phyloP scores from a whole-genome alignment of 2,329 filamentous ascomycete genomes.

The Ophiosphaerella korrae region DNA sequence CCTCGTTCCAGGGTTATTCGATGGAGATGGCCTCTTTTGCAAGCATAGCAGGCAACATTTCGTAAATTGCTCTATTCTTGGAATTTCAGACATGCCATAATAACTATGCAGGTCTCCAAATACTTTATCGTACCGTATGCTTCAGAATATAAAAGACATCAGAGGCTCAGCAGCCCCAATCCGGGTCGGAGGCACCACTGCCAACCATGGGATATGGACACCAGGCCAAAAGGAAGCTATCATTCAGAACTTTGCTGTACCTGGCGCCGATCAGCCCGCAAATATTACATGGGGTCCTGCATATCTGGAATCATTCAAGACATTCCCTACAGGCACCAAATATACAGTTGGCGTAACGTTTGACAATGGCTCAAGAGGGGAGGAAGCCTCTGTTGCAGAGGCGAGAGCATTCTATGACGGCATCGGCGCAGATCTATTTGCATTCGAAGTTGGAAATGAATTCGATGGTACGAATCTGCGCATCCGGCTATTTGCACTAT shows the following conservation, averaged over 20 bases:
- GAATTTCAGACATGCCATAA: too few relatives aligned
- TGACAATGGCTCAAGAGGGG: slow-evolving; percentile 15
- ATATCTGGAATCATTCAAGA: slow-evolving; percentile 25
- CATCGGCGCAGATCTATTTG: slow-evolving; percentile 17
- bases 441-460: slow-evolving; percentile 28
- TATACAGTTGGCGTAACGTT: slow-evolving; percentile 28
- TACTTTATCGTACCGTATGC: slow-evolving; percentile 20
- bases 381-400: slow-evolving; percentile 13
- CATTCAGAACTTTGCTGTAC: slow-evolving; percentile 18
- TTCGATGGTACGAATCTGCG: slow-evolving; percentile 20
- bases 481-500: background rate
- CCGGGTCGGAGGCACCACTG: slow-evolving; percentile 22
- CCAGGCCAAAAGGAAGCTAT: slow-evolving; percentile 19
- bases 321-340: slow-evolving; percentile 24
- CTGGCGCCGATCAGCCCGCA: slow-evolving; percentile 24
- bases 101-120: slow-evolving; percentile 12
- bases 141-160: slow-evolving; percentile 22
- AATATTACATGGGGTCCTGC: slow-evolving; percentile 18
- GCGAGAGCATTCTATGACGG: slow-evolving; percentile 15
- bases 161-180: slow-evolving; percentile 16
- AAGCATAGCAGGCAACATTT: slow-evolving; percentile 16
- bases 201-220: slow-evolving; percentile 18
- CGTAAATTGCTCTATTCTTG: too few relatives aligned
- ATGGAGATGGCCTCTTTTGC: slow-evolving; percentile 22
- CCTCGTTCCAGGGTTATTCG: slow-evolving; percentile 19